Evolutionary conservation across 2,329 filamentous ascomycete species (phyloP).

Genomic region (Elsinoe perseae): DNA sequence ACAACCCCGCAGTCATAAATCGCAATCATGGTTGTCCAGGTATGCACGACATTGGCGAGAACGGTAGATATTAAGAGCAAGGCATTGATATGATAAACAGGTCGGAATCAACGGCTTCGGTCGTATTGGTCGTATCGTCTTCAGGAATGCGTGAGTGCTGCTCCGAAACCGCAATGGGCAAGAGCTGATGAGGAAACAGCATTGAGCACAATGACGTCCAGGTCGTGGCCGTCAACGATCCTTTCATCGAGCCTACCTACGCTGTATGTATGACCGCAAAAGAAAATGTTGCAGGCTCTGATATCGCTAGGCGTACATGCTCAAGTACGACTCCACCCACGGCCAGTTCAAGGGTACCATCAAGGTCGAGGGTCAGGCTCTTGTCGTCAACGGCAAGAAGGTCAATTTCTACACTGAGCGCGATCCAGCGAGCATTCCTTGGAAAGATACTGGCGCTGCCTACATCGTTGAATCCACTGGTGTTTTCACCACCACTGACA

Average conservation of each 20-base stretch:
- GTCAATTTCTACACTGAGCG: constrained; percentile 91
- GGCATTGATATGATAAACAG: constrained; percentile 44
- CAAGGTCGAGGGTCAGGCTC: constrained; percentile 60
- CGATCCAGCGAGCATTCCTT: constrained; percentile 84
- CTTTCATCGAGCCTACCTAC: constrained; percentile 97
- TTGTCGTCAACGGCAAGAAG: constrained; percentile 88
- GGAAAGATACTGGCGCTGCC: constrained; percentile 75
- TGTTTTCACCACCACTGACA: constrained; percentile 98
- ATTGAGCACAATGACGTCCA: constrained; percentile 83
- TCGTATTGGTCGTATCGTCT: constrained; percentile 97
- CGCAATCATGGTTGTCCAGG: constrained; percentile 41
- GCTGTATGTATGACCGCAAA: constrained; percentile 60
- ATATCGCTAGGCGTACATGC: constrained; percentile 78
- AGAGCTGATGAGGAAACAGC: constrained; percentile 34
- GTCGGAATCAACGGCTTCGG: constrained; percentile 99
- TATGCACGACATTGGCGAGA: constrained; percentile 24
- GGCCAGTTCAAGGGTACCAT: constrained; percentile 92
- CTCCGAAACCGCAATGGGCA: constrained; percentile 17
- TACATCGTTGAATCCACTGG: constrained; percentile 97
- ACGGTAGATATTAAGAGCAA: not conserved
- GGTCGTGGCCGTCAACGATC: constrained; percentile 96
- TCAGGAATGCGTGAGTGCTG: constrained; percentile 78
- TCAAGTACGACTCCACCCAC: constrained; percentile 98
- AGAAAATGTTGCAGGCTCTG: not conserved
- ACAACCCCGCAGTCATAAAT: constrained; percentile 19